Percentiles rank a stretch among this genome's conserved stretches.
Evolutionary conservation across 441 rosid species (phyloP).

Genomic region (Gossypium schwendimanii): DNA sequence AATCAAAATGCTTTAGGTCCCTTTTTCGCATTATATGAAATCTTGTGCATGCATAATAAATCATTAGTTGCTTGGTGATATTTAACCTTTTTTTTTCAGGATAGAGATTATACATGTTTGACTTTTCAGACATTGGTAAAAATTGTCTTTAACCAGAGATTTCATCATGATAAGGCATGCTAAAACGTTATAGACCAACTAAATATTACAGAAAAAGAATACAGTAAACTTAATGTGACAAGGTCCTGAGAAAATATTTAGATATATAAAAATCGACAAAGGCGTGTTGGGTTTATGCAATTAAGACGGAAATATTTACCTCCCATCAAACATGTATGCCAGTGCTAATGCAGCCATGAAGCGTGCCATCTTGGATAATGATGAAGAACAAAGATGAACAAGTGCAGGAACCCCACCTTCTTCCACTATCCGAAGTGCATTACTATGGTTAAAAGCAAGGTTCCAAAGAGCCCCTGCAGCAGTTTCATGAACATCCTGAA

Average conservation of each 20-base stretch:
- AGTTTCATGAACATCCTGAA: conserved; percentile 96
- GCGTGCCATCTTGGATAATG: conserved; percentile 91
- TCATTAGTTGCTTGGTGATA: not conserved
- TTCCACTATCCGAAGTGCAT: conserved; percentile 90
- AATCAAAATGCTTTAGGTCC: not conserved
- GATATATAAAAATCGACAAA: not conserved
- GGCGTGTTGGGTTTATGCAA: not conserved
- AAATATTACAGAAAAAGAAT: not conserved
- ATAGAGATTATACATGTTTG: not conserved
- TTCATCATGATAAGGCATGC: not conserved
- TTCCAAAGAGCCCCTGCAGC: conserved; percentile 99
- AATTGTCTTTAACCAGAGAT: conserved; percentile 1
- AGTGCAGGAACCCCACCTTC: conserved; percentile 94
- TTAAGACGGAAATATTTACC: conserved; percentile 32
- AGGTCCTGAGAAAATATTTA: not conserved
- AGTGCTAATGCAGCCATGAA: conserved; percentile 96
- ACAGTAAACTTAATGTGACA: not conserved
- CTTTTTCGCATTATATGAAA: not conserved
- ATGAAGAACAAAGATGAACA: conserved; percentile 81
- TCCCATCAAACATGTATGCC: conserved; percentile 96
- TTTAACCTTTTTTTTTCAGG: not conserved
- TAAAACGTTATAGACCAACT: not conserved
- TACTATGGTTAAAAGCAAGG: conserved; percentile 82
- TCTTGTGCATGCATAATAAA: not conserved
- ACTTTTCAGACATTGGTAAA: conserved; percentile 1